Evolutionary conservation across 164 flowering plant genomes (phyloP).

Genomic region (Aristolochia californica): DNA sequence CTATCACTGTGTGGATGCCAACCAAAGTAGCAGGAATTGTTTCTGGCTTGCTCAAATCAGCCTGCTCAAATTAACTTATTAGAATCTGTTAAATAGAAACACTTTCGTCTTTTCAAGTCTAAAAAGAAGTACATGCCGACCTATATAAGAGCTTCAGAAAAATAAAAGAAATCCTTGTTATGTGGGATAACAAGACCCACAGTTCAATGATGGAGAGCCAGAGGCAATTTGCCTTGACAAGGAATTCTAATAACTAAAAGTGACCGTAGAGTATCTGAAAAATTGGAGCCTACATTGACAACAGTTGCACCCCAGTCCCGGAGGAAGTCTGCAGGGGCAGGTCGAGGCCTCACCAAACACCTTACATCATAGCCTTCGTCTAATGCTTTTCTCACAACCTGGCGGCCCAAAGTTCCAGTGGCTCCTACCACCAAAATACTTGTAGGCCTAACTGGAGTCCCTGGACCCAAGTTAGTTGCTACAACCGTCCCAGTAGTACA

Average conservation of each 20-base stretch:
- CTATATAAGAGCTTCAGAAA: no score
- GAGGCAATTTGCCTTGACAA: no score
- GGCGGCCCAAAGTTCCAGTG: slow-evolving; percentile 96
- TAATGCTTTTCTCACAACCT: slow-evolving; percentile 78
- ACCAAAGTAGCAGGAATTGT: slow-evolving; percentile 92
- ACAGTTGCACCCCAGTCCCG: slow-evolving; percentile 99
- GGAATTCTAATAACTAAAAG: background rate
- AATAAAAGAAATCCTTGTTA: no score
- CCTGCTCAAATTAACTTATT: slow-evolving; percentile 38
- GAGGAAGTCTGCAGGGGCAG: slow-evolving; percentile 97
- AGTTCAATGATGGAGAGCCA: no score
- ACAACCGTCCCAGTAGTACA: slow-evolving; percentile 33
- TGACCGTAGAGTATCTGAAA: background rate
- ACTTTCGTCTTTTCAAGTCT: no score
- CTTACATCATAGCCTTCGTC: slow-evolving; percentile 98
- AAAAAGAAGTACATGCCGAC: no score
- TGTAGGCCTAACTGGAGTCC: slow-evolving; percentile 90
- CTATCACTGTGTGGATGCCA: slow-evolving; percentile 87
- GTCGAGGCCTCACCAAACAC: slow-evolving; percentile 90
- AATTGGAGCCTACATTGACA: slow-evolving; percentile 52
- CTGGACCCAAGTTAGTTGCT: slow-evolving; percentile 64
- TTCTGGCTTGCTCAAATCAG: slow-evolving; percentile 90
- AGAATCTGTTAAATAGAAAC: background rate
- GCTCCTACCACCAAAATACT: slow-evolving; percentile 89
- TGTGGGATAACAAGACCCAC: no score